These are phyloP conservation scores for Hyaloscypha variabilis DNA, from an alignment of 495 filamentous ascomycete genomes.

Conservation along the genomic window DNA sequence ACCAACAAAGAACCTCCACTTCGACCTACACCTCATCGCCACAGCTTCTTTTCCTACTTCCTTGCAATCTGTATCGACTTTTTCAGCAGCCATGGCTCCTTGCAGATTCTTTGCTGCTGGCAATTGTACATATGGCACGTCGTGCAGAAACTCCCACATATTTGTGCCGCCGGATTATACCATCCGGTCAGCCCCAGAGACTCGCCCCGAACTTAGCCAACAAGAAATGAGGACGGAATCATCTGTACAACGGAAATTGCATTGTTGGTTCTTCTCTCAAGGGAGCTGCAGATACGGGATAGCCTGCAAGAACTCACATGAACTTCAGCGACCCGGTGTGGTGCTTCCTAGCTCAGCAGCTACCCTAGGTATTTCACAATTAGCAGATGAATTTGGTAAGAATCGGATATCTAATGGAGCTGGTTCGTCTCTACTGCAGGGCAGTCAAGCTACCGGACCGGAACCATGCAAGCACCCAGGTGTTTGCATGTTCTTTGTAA, in stretches of 20 bases:
- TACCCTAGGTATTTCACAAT: too few relatives aligned
- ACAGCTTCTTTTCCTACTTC: too few relatives aligned
- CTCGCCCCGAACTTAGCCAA: neutral
- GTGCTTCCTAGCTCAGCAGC: neutral
- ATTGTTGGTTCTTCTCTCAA: constrained; percentile 5
- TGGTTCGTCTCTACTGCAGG: too few relatives aligned
- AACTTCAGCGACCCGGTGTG: neutral
- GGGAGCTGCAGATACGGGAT: constrained; percentile 9
- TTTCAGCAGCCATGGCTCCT: constrained; percentile 4
- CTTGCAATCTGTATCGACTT: too few relatives aligned
- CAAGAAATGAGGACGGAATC: neutral
- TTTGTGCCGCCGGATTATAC: too few relatives aligned
- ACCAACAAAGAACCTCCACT: too few relatives aligned
- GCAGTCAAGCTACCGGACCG: too few relatives aligned
- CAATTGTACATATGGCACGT: constrained; percentile 9
- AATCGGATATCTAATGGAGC: too few relatives aligned
- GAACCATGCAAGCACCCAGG: neutral
- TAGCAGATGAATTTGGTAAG: too few relatives aligned
- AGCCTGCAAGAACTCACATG: constrained; percentile 8
- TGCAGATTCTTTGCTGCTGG: constrained; percentile 20
- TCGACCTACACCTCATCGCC: too few relatives aligned
- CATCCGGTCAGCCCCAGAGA: neutral
- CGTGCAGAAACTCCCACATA: constrained; percentile 19
- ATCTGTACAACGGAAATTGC: neutral
- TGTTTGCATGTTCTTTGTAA: neutral